These are phyloP conservation scores for Candida suzukii DNA, from an alignment of 805 yeast species.

Conservation along the genomic window DNA sequence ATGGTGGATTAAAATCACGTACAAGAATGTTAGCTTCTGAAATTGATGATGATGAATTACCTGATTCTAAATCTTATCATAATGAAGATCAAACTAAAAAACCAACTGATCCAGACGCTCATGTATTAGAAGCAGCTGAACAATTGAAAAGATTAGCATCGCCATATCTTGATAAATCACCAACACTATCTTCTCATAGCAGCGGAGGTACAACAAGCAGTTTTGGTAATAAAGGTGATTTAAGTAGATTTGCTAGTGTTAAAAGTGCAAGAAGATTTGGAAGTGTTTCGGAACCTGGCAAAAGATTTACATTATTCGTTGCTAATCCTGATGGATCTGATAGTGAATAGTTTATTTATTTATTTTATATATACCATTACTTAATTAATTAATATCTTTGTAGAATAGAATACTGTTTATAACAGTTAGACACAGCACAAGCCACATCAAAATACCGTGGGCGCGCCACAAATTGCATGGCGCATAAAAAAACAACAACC, in stretches of 20 bases:
- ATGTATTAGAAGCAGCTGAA: slow-evolving; percentile 23
- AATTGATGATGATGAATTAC: slow-evolving; percentile 56
- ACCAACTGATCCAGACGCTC: slow-evolving; percentile 26
- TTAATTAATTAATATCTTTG: too few species aligned
- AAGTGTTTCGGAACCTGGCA: slow-evolving; percentile 22
- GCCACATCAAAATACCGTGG: too few species aligned
- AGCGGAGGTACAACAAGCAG: neutral
- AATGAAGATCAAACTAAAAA: slow-evolving; percentile 18
- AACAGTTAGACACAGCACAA: too few species aligned
- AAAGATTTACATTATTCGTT: slow-evolving; percentile 39
- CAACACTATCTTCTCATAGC: neutral
- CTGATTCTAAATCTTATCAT: slow-evolving; percentile 26
- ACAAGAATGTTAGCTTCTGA: slow-evolving; percentile 69
- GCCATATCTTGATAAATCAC: neutral
- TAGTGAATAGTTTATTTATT: slow-evolving; percentile 20
- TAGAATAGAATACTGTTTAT: too few species aligned
- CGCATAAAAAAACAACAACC: neutral
- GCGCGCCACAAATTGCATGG: too few species aligned
- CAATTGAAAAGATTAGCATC: slow-evolving; percentile 18
- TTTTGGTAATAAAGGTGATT: neutral
- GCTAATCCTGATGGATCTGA: slow-evolving; percentile 51
- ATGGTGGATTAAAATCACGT: slow-evolving; percentile 56
- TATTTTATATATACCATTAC: too few species aligned
- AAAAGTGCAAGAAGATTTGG: slow-evolving; percentile 19
- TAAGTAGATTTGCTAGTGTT: slow-evolving; percentile 29